phyloP scores from a whole-genome alignment of 805 yeast genomes.

The Lachancea kluyveri region DNA sequence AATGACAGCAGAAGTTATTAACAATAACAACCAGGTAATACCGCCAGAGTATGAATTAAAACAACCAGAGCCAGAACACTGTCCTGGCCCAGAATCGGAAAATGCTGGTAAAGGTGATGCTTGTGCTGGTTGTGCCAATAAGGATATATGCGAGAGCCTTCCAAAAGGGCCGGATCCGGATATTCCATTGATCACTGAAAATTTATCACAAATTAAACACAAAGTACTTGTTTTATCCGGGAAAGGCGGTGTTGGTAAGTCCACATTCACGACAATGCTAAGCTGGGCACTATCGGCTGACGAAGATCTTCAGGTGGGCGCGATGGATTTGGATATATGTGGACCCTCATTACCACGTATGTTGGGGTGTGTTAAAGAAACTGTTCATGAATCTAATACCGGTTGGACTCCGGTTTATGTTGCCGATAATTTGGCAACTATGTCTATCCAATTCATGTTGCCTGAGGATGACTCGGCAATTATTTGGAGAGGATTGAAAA shows the following conservation, averaged over 20 bases:
- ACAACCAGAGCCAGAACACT: slow-evolving; percentile 91
- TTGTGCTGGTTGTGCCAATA: slow-evolving; percentile 92
- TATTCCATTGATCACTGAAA: slow-evolving; percentile 62
- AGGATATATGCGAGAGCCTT: slow-evolving; percentile 77
- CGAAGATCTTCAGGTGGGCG: slow-evolving; percentile 80
- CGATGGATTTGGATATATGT: slow-evolving; percentile 95
- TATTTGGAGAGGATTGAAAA: slow-evolving; percentile 97
- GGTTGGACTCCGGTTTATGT: slow-evolving; percentile 98
- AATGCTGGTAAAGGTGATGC: slow-evolving; percentile 92
- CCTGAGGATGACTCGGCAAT: slow-evolving; percentile 91
- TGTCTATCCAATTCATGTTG: slow-evolving; percentile 92
- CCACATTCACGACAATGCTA: slow-evolving; percentile 93
- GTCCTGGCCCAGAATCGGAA: slow-evolving; percentile 97
- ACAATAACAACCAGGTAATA: slow-evolving; percentile 7
- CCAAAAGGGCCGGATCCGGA: slow-evolving; percentile 97
- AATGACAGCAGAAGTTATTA: slow-evolving; percentile 8
- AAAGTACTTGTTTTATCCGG: slow-evolving; percentile 80
- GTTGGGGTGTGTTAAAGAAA: slow-evolving; percentile 86
- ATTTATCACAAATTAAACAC: slow-evolving; percentile 62
- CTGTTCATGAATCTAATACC: slow-evolving; percentile 78
- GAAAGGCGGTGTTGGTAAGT: slow-evolving; percentile 96
- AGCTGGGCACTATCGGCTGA: slow-evolving; percentile 92
- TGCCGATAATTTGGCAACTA: slow-evolving; percentile 88
- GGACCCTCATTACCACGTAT: slow-evolving; percentile 95
- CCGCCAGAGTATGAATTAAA: slow-evolving; percentile 31